Conservation (phyloP, 306 rosid species). For the Macrotyloma uniflorum region DNA sequence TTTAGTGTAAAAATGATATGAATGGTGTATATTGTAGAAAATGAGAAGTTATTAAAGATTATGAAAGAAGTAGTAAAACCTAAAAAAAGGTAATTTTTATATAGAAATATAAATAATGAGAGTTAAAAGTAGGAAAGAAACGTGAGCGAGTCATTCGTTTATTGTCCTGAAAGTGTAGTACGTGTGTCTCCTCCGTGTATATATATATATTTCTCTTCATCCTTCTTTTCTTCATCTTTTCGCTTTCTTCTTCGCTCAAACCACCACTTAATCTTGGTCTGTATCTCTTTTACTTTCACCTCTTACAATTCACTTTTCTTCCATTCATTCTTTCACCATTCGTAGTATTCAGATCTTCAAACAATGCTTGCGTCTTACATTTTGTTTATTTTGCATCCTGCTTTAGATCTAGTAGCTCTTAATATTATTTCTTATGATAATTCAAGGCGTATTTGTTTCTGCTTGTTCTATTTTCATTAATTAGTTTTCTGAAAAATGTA, state of each 20-base stretch:
- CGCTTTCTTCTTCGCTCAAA: background rate
- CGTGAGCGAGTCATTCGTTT: conserved; percentile 44
- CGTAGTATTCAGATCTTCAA: conserved; percentile 23
- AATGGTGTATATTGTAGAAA: too few relatives aligned
- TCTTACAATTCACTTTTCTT: background rate
- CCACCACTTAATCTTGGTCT: conserved; percentile 23
- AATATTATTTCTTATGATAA: background rate
- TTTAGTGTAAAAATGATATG: too few relatives aligned
- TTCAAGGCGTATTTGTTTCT: background rate
- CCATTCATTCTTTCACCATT: background rate
- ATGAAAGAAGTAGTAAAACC: background rate
- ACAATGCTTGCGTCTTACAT: conserved; percentile 11
- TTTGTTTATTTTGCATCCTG: background rate
- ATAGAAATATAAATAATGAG: background rate
- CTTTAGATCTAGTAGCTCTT: conserved; percentile 24
- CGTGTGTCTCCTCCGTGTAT: background rate
- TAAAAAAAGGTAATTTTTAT: background rate
- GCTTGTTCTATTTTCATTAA: background rate
- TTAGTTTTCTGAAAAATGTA: background rate
- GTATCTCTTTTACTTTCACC: background rate
- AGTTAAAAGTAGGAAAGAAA: background rate
- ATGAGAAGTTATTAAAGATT: background rate
- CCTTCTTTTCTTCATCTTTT: conserved; percentile 25
- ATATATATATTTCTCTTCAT: conserved; percentile 16
- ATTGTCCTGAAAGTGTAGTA: conserved; percentile 13